Percentiles rank a stretch among this genome's conserved stretches.
These are phyloP conservation scores for Pouteria glomerata DNA, from an alignment of 148 eudicot genomes.

Conservation along the genomic window DNA sequence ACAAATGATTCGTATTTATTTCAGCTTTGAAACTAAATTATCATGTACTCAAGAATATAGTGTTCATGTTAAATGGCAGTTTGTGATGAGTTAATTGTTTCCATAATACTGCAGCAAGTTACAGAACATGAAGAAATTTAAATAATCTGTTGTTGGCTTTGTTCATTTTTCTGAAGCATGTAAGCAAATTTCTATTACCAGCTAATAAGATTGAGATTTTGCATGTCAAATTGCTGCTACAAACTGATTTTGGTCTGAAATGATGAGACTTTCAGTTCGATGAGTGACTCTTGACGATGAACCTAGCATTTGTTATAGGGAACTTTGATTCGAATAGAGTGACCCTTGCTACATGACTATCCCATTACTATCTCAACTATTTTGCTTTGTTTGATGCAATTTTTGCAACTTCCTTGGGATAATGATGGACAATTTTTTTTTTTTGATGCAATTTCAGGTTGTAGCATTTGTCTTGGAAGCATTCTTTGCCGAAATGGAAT, in stretches of 20 bases:
- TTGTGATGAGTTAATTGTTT: not conserved
- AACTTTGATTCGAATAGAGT: not conserved
- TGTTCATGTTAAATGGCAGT: not conserved
- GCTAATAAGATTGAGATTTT: not conserved
- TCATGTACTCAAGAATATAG: not conserved
- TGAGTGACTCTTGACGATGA: not conserved
- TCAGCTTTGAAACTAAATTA: not conserved
- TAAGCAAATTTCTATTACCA: not conserved
- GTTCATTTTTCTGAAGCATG: not conserved
- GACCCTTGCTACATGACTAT: constrained; percentile 6
- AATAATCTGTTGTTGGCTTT: not conserved
- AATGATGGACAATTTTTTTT: not conserved
- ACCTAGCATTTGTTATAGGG: constrained; percentile 4
- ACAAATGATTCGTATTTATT: not conserved
- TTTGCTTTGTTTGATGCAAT: not conserved
- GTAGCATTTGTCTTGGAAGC: not conserved
- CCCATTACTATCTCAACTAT: no score
- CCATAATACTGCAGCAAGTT: not conserved
- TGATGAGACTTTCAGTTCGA: not conserved
- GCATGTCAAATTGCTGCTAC: not conserved
- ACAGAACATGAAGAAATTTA: not conserved
- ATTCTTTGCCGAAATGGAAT: not conserved
- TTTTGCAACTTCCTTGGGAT: not conserved
- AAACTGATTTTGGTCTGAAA: not conserved
- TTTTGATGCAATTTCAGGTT: constrained; percentile 24